phyloP scores from a whole-genome alignment of 805 yeast genomes.

The Lipomyces sp. region DNA sequence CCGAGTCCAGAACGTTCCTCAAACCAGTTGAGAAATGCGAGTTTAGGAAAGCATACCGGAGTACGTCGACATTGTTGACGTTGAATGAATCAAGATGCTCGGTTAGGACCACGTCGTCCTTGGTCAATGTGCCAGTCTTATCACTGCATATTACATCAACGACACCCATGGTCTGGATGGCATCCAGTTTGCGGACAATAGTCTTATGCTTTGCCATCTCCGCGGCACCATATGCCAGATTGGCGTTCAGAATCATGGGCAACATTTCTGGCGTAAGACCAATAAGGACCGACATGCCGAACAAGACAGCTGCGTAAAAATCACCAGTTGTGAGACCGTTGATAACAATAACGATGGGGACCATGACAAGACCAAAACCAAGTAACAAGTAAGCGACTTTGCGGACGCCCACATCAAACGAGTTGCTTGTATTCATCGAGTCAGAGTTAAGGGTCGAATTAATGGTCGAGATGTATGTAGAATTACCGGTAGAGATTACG shows the following conservation, averaged over 20 bases:
- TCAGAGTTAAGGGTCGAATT: constrained; percentile 38
- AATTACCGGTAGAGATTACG: constrained; percentile 32
- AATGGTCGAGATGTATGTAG: constrained; percentile 38
- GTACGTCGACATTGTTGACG: constrained; percentile 25
- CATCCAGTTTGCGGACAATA: constrained; percentile 36
- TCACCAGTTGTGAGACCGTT: constrained; percentile 36
- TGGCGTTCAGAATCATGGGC: constrained; percentile 38
- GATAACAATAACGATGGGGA: constrained; percentile 36
- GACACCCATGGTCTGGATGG: constrained; percentile 58
- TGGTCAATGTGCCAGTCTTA: constrained; percentile 57
- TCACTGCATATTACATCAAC: constrained; percentile 60
- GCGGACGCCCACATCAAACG: constrained; percentile 37
- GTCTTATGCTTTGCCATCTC: constrained; percentile 39
- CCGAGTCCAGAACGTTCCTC: constrained; percentile 33
- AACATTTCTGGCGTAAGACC: constrained; percentile 38
- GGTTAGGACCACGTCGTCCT: constrained; percentile 36
- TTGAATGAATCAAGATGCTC: constrained; percentile 30
- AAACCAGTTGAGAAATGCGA: constrained; percentile 35
- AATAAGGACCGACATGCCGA: constrained; percentile 36
- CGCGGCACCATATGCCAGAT: constrained; percentile 36
- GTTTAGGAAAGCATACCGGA: constrained; percentile 31
- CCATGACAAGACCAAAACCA: constrained; percentile 37
- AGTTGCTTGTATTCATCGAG: constrained; percentile 37
- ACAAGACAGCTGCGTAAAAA: constrained; percentile 37
- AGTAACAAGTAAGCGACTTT: constrained; percentile 37